These are phyloP conservation scores for Ascochyta rabiei DNA, from an alignment of 2,329 filamentous ascomycete species.

Conservation along the genomic window DNA sequence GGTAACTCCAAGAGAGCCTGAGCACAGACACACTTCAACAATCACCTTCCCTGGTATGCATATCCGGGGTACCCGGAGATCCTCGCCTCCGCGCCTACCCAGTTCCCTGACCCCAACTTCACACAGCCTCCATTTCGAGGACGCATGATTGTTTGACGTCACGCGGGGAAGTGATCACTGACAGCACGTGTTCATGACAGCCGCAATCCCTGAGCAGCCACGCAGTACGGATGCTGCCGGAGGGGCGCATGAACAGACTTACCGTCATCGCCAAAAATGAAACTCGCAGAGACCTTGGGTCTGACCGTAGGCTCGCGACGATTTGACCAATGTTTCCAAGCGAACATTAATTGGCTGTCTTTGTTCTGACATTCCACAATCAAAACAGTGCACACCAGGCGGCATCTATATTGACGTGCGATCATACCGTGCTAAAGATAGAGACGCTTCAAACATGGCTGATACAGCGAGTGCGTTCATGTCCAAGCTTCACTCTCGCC, in stretches of 20 bases:
- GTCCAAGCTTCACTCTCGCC: too few relatives aligned
- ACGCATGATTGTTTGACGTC: slow-evolving; percentile 2
- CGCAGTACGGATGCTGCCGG: slow-evolving; percentile 1
- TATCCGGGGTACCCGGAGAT: slow-evolving; percentile 8
- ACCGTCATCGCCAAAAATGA: background rate
- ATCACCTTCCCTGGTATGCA: background rate
- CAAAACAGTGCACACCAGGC: too few relatives aligned
- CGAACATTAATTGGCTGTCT: too few relatives aligned
- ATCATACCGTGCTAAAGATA: too few relatives aligned
- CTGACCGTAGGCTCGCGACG: background rate
- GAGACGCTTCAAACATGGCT: too few relatives aligned
- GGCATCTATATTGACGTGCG: too few relatives aligned
- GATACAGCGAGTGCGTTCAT: too few relatives aligned
- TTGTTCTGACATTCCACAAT: too few relatives aligned
- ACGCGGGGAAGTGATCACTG: slow-evolving; percentile 1
- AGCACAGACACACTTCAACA: slow-evolving; percentile 1
- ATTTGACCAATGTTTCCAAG: background rate
- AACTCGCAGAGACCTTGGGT: background rate
- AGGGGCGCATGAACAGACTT: background rate
- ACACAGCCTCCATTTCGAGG: background rate
- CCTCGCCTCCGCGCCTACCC: background rate
- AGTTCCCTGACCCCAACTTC: background rate
- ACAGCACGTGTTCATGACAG: background rate
- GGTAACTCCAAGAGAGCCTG: background rate
- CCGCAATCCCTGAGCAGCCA: background rate